These are phyloP conservation scores for Apostasia ramifera DNA, from an alignment of 106 monocot genomes.

Conservation along the genomic window DNA sequence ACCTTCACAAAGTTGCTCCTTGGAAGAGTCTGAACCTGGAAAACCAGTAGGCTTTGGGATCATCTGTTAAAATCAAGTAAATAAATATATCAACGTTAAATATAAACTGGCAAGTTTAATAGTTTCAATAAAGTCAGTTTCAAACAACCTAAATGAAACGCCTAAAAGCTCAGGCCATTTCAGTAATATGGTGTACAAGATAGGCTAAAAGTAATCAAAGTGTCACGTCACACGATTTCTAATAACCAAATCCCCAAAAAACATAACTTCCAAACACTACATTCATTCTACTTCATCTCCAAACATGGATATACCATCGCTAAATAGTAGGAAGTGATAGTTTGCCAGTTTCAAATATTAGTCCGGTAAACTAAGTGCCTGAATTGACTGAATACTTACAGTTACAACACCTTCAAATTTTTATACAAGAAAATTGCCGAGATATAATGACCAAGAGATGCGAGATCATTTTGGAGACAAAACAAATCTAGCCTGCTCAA, in stretches of 20 bases:
- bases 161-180: background rate
- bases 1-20: background rate
- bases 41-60: background rate
- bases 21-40: background rate
- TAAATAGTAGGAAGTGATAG: no score
- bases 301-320: no score
- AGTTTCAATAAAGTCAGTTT: background rate
- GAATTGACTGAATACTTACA: background rate
- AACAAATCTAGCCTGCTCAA: no score
- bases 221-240: background rate
- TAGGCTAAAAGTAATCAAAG: background rate
- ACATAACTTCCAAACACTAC: no score
- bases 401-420: background rate
- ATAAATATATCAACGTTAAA: background rate
- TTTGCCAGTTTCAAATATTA: background rate
- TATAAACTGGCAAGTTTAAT: background rate
- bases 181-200: background rate
- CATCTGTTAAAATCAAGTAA: background rate
- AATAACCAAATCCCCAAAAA: background rate
- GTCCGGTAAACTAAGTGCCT: slow-evolving; percentile 1
- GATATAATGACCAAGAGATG: no score
- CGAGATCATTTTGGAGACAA: no score
- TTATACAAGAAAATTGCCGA: no score
- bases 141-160: background rate
- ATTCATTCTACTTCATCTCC: no score